Evolutionary conservation across 169 alveolate species (phyloP).

Genomic region (Perkinsus marinus): DNA sequence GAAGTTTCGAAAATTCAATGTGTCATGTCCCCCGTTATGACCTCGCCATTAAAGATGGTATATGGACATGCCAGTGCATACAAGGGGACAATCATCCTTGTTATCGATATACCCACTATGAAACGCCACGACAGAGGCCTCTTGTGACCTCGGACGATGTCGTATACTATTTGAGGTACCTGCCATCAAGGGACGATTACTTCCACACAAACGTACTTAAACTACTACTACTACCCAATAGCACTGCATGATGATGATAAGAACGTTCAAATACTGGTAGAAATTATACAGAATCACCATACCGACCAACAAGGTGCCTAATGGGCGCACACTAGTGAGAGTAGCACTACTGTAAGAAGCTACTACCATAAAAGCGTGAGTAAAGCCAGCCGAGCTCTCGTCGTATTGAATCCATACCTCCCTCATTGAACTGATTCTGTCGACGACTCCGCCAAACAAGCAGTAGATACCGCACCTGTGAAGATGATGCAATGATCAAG

Average conservation of each 20-base stretch:
- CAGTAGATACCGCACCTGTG: not conserved
- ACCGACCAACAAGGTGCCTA: not conserved
- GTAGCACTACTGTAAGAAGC: no score
- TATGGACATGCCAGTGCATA: not conserved
- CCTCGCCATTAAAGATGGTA: not conserved
- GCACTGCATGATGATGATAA: not conserved
- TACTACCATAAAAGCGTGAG: not conserved
- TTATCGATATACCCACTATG: not conserved
- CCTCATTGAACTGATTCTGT: not conserved
- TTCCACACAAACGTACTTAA: not conserved
- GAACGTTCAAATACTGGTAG: not conserved
- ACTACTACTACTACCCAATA: not conserved
- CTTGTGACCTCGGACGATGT: not conserved
- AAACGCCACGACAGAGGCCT: not conserved
- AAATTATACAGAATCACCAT: not conserved
- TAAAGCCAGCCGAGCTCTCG: not conserved
- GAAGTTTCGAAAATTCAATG: not conserved
- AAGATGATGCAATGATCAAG: no score
- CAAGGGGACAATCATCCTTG: not conserved
- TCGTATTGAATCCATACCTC: not conserved
- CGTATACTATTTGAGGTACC: not conserved
- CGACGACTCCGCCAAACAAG: not conserved
- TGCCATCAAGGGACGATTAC: not conserved
- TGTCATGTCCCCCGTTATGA: not conserved
- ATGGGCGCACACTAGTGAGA: no score